Evolutionary conservation across 768 basidiomycete species (phyloP).

Genomic region (Suillus lakei): DNA sequence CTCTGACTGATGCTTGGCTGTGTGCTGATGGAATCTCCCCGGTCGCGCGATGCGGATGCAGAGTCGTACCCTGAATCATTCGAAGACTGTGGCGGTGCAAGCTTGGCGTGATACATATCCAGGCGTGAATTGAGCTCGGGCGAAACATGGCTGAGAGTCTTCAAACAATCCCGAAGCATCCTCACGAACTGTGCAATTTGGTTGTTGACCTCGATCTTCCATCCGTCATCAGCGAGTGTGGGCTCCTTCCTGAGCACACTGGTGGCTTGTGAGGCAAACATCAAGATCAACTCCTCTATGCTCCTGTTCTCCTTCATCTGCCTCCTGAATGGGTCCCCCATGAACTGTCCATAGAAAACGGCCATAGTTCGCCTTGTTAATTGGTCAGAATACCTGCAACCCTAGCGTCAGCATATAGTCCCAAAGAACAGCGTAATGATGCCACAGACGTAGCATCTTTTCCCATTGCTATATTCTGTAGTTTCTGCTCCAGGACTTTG

Average conservation of each 20-base stretch:
- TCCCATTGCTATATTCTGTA: constrained; percentile 94
- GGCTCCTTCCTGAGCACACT: constrained; percentile 90
- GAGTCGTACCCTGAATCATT: constrained; percentile 74
- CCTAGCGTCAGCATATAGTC: constrained; percentile 11
- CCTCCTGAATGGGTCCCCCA: constrained; percentile 80
- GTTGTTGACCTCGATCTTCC: constrained; percentile 92
- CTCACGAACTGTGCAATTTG: constrained; percentile 91
- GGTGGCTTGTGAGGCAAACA: constrained; percentile 93
- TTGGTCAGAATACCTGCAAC: constrained; percentile 82
- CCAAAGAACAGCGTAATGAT: constrained; percentile 4
- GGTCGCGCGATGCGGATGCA: constrained; percentile 59
- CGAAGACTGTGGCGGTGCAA: constrained; percentile 63
- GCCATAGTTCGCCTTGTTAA: constrained; percentile 89
- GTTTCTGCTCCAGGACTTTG: constrained; percentile 86
- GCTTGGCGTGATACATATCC: constrained; percentile 83
- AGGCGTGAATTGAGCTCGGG: constrained; percentile 82
- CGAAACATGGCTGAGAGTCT: constrained; percentile 74
- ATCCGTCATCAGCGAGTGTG: constrained; percentile 79
- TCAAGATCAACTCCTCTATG: constrained; percentile 95
- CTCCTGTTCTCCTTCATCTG: constrained; percentile 97
- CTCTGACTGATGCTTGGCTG: constrained; percentile 45
- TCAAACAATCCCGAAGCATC: constrained; percentile 81
- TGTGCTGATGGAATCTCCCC: constrained; percentile 51
- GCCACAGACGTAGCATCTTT: constrained; percentile 81
- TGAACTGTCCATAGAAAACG: constrained; percentile 90